Evolutionary conservation across 306 rosid genomes (phyloP).

Genomic region (Clitoria ternatea): DNA sequence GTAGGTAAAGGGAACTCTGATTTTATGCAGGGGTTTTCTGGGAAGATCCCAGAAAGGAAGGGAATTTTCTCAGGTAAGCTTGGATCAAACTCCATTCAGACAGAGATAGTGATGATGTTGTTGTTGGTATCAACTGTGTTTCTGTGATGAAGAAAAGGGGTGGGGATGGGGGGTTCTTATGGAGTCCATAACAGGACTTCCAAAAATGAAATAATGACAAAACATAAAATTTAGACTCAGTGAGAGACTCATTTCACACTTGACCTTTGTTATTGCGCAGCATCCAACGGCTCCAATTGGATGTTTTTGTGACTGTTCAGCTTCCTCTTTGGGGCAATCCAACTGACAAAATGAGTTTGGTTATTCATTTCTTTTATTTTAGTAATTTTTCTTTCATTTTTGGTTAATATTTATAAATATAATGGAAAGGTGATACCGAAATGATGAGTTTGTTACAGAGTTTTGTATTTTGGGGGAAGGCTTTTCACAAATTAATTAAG

Average conservation of each 20-base stretch:
- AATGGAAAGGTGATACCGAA: not conserved
- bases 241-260: constrained; percentile 6
- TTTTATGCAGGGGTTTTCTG: constrained; percentile 16
- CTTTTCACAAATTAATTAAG: not conserved
- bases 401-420: not conserved
- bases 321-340: constrained; percentile 15
- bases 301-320: constrained; percentile 39
- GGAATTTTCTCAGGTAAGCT: constrained; percentile 7
- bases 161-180: not conserved
- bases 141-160: not conserved
- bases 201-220: not conserved
- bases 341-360: not conserved
- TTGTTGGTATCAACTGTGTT: not conserved
- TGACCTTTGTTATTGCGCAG: not conserved
- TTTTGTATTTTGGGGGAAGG: constrained; percentile 24
- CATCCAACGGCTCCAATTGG: constrained; percentile 41
- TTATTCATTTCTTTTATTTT: not conserved
- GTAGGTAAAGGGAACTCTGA: not conserved
- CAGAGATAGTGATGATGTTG: not conserved
- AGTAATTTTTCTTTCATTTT: not conserved
- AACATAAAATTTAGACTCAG: no score
- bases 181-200: not conserved
- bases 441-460: constrained; percentile 44
- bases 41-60: constrained; percentile 18
- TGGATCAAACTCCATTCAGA: constrained; percentile 40